Percentiles rank a stretch among this genome's conserved stretches.
Evolutionary conservation across 192 early-diverging fungal genomes (phyloP).

Genomic region (Coemansia asiatica): DNA sequence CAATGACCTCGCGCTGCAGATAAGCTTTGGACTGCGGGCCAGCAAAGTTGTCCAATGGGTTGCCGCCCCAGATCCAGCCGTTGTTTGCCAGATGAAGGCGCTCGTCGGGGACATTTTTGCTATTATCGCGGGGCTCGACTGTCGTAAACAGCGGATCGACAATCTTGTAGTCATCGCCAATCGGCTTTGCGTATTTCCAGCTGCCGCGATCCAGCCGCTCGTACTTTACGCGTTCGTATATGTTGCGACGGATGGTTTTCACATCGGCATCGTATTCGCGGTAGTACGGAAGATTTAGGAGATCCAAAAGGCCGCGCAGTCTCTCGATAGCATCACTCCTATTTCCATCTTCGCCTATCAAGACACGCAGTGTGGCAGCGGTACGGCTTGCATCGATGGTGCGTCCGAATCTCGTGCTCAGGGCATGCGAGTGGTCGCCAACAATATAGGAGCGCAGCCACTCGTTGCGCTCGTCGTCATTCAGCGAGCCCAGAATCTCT

Average conservation of each 20-base stretch:
- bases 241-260: conserved; percentile 65
- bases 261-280: conserved; percentile 81
- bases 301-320: conserved; percentile 71
- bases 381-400: conserved; percentile 35
- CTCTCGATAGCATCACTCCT: conserved; percentile 42
- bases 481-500: conserved; percentile 11
- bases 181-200: conserved; percentile 71
- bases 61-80: conserved; percentile 93
- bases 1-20: conserved; percentile 90
- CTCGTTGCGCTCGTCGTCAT: conserved; percentile 29
- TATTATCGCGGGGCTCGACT: conserved; percentile 65
- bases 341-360: conserved; percentile 16
- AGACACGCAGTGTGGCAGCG: conserved; percentile 30
- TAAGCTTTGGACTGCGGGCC: conserved; percentile 84
- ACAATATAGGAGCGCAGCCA: conserved; percentile 52
- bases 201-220: conserved; percentile 85
- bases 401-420: conserved; percentile 47
- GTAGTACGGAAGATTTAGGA: conserved; percentile 86
- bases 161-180: conserved; percentile 72
- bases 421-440: conserved; percentile 41
- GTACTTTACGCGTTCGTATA: conserved; percentile 78
- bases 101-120: conserved; percentile 61
- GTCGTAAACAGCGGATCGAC: conserved; percentile 97
- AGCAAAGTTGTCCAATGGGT: conserved; percentile 93
- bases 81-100: conserved; percentile 86